Percentiles rank a stretch among this genome's conserved stretches.
Conservation (phyloP, 495 filamentous ascomycete genomes). For the Lophiotrema nucula region DNA sequence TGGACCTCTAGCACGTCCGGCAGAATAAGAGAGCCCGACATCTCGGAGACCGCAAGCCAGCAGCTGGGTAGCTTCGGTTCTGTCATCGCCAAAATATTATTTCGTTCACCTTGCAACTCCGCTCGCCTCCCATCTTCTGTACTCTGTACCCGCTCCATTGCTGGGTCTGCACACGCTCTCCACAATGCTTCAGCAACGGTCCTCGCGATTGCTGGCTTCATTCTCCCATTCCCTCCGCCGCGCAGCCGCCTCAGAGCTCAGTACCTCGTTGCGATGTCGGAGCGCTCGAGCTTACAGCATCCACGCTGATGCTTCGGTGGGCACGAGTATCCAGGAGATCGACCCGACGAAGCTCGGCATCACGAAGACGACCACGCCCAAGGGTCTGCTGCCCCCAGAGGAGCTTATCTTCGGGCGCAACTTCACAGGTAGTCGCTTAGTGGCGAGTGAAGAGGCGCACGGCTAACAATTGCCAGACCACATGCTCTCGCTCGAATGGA, state of each 20-base stretch:
- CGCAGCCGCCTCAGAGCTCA: conserved; percentile 39
- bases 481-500: conserved; percentile 97
- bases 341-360: conserved; percentile 74
- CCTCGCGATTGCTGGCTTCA: conserved; percentile 22
- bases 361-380: conserved; percentile 72
- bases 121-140: too few relatives aligned
- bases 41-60: too few relatives aligned
- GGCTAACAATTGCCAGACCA: conserved; percentile 64
- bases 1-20: background rate
- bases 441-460: background rate
- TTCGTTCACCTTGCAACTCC: too few relatives aligned
- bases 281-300: conserved; percentile 39
- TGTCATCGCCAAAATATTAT: too few relatives aligned
- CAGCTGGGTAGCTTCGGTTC: conserved; percentile 19
- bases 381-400: conserved; percentile 66
- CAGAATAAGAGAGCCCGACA: too few relatives aligned
- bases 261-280: conserved; percentile 36
- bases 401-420: conserved; percentile 82
- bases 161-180: background rate
- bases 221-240: conserved; percentile 15
- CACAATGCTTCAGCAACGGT: conserved; percentile 34
- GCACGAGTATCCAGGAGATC: conserved; percentile 54
- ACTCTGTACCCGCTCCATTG: background rate
- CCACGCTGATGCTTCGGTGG: conserved; percentile 32
- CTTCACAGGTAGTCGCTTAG: conserved; percentile 69